Base-by-base conservation (phyloP, 345 rosid genomes). In the Citrus medica region DNA sequence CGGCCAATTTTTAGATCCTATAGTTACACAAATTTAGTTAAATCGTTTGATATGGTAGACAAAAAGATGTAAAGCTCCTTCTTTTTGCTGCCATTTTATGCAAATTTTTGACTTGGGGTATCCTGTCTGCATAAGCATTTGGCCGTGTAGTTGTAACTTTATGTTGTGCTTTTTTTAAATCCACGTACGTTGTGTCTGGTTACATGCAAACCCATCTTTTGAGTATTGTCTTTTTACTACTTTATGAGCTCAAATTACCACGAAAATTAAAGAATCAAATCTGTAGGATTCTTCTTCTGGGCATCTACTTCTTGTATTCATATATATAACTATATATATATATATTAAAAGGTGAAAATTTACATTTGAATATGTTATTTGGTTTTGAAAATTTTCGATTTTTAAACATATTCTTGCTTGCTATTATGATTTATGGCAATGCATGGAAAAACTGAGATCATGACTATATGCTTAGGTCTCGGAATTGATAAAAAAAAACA, bases 201-300 rank as follows among this genome's bases (percentile, higher is more conserved):
- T 85, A 85, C 93, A 88, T 85, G 90, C 88, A 88, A 67, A 77
- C 72, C 79, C 79, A 70, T 78, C 84, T 80, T 87, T 83, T 82
- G 12, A 51, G 35, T 60, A 16, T 75, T 83, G 88, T 83, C 83
- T 79, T 86, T 81, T 83, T 81, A 67, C 84, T 32, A 75, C 78
- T 79, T 72, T 62, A 32, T 55, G 16, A 79, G 81, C 87, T 79
- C 89, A 76, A 80, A 78, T 77, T 82, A 76, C 79, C 79, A 78
- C 27, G 59, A 78, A 77, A 73, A n/a, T 8, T 24, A 22, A 22
- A 22, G 70, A 22, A 61, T 63, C 74, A 72, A 76, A 73, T 75
- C 64, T 66, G 5, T 35, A 33, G 27, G 53, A 53, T 30, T 75
- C 61, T 75, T 40, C 30, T 48, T 13, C 21, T 46, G 51, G 51